These are phyloP conservation scores for Bipolaris oryzae DNA, from an alignment of 2,329 filamentous ascomycete genomes.

Conservation along the genomic window DNA sequence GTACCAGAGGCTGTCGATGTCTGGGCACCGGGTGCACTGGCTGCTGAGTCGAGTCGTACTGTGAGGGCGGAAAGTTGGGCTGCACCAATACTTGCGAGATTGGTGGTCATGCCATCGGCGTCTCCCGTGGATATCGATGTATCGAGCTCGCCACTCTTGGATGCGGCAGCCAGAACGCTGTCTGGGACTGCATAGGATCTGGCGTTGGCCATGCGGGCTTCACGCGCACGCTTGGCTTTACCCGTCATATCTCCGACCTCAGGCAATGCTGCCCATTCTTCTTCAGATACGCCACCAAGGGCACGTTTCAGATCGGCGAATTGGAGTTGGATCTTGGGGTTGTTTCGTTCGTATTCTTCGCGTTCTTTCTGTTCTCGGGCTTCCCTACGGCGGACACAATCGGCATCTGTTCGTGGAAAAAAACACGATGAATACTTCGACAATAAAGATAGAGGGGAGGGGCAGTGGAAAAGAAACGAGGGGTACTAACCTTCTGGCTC, in stretches of 20 bases:
- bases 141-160: slow-evolving; percentile 79
- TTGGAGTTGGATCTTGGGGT: slow-evolving; percentile 97
- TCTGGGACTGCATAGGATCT: slow-evolving; percentile 96
- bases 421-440: slow-evolving; percentile 68
- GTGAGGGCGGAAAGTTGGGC: slow-evolving; percentile 95
- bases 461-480: slow-evolving; percentile 29
- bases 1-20: slow-evolving; percentile 71
- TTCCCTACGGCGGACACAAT: slow-evolving; percentile 77
- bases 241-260: slow-evolving; percentile 97
- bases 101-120: slow-evolving; percentile 82
- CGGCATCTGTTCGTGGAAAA: slow-evolving; percentile 76
- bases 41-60: slow-evolving; percentile 88
- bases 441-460: slow-evolving; percentile 33
- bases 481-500: slow-evolving; percentile 78
- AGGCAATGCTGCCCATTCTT: slow-evolving; percentile 94
- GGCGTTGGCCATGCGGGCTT: slow-evolving; percentile 70
- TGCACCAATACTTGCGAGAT: slow-evolving; percentile 96
- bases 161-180: slow-evolving; percentile 86
- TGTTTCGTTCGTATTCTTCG: slow-evolving; percentile 95
- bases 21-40: slow-evolving; percentile 68
- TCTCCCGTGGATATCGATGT: slow-evolving; percentile 77
- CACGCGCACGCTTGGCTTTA: slow-evolving; percentile 84
- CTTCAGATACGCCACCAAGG: slow-evolving; percentile 84
- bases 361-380: slow-evolving; percentile 87
- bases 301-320: slow-evolving; percentile 95